Evolutionary conservation across 352 stramenopile species (phyloP), one percentile per base, ranked within the genome.

Genomic region (Globisporangium solare): DNA sequence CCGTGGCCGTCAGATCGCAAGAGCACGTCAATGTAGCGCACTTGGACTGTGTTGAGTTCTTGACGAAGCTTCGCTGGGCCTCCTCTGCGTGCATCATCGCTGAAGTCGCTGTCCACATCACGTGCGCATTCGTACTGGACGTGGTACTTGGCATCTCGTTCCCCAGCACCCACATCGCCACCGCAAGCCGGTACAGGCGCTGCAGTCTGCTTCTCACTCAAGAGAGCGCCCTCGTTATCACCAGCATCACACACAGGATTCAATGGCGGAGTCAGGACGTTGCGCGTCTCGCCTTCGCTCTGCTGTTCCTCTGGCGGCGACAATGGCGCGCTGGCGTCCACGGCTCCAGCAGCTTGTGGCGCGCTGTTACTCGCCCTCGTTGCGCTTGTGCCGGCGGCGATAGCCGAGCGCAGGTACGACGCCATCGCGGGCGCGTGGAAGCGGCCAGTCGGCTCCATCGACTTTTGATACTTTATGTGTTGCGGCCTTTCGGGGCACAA

Each of bases 1-100:
- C 78, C 78, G 18, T 70, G 32, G 1, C 22, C 60, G 55, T 86
- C 78, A 3, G 68, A 58, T 46, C 76, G 74, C 32, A 88, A 58
- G 43, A 88, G 40, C 35, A 88, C 76, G 32, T 88, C 78, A 42
- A 66, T 46, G 31, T 60, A 74, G 42, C 68, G 52, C 18, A 56
- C 24, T 5, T 46, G 14, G 8, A 21, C 20, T 2, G 31, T 17
- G 11, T 40, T 56, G 45, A n/a, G 1, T 10, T 14, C 15, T 15
- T 43, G 39, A 6, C 13, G 5, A 31, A 15, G 15, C 22, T 31
- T 24, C 17, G 17, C 45, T 6, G 18, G 1, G 18, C 5, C 20
- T 37, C 5, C 20, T 37, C 4, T 20, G 3, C 3, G 6, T 50
- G 21, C 15, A 37, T n/a, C 14, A 42, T 20, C 45, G 17, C 35